Evolutionary conservation across 2,329 filamentous ascomycete species (phyloP), one percentile per base, ranked within the genome.

Genomic region (Aspergillus alliaceus): DNA sequence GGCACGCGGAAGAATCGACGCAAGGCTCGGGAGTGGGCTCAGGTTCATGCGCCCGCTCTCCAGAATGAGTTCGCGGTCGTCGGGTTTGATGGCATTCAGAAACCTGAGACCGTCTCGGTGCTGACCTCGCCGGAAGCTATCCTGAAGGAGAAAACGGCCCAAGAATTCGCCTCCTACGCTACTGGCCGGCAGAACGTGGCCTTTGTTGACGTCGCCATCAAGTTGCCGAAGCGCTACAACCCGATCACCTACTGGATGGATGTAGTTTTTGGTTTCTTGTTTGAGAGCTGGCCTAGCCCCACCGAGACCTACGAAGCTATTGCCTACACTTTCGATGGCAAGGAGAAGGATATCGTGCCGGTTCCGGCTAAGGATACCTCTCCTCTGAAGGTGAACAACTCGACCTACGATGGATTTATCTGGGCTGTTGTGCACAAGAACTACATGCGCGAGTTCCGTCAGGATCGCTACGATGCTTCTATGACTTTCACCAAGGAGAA

Each of bases 371-470:
- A 84, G 67, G 79, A 76, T 88, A 86, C 83, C 87, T 86, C 79
- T 77, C 79, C 57, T 24, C 42, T 75, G 35, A 77, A 77, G 72
- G 77, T 68, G 64, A 78, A 69, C 59, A 86, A 82, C 73, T 87
- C 85, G 57, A 77, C 78, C 37, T 98, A 89, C 69, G 95, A 98
- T 72, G 88, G 88, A 44, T 99, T 98, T 69, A 93, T 99, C 63
- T 98, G 90, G 85, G 93, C 92, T 50, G 77, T 99, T 64, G 93
- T 98, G 61, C 91, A 98, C 84, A 99, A 99, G 85, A 88, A 92
- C 68, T 79, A 84, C 73, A 98, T 99, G 93, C 91, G 90, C 80
- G 82, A 86, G 68, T 84, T 96, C 67, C 89, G 95, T 60, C 90
- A 96, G 48, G 91, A 96, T 62, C 90, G 95, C 67, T 99, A 97